Percentiles rank a stretch among this genome's conserved stretches.
Conservation (phyloP, 352 stramenopile species). For the Phytophthora nicotianae region DNA sequence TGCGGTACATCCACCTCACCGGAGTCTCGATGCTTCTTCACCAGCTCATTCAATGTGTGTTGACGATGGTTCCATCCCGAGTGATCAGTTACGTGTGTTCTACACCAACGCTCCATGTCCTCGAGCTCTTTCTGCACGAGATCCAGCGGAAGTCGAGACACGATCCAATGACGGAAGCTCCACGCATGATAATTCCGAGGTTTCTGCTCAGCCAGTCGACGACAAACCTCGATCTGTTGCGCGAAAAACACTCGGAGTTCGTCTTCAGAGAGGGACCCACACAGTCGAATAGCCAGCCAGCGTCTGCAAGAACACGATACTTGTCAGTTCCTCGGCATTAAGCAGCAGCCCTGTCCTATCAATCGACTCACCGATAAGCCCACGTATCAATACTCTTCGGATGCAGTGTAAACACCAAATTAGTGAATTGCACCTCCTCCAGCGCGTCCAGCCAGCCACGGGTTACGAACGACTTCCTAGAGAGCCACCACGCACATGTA, state of each 20-base stretch:
- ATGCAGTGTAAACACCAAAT: constrained; percentile 78
- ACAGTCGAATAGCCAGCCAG: constrained; percentile 56
- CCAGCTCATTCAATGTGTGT: constrained; percentile 46
- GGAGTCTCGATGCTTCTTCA: constrained; percentile 10
- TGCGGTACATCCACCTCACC: constrained; percentile 1
- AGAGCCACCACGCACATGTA: constrained; percentile 1
- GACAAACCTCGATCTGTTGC: constrained; percentile 58
- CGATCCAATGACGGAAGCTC: constrained; percentile 84
- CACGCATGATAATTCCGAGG: constrained; percentile 86
- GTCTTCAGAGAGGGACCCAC: constrained; percentile 21
- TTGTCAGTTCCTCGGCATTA: constrained; percentile 5
- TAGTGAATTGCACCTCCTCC: constrained; percentile 67
- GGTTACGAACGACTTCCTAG: constrained; percentile 64
- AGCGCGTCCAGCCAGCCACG: constrained; percentile 41
- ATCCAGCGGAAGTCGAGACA: constrained; percentile 37
- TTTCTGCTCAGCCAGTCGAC: constrained; percentile 60
- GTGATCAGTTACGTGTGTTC: constrained; percentile 72
- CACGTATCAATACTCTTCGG: constrained; percentile 89
- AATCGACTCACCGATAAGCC: constrained; percentile 63
- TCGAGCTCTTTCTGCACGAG: constrained; percentile 50
- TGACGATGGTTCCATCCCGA: constrained; percentile 86
- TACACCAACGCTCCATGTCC: constrained; percentile 62
- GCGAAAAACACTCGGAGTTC: constrained; percentile 45
- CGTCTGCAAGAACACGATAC: constrained; percentile 33
- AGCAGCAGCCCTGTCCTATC: not conserved